These are phyloP conservation scores for Cercophora newfieldiana DNA, from an alignment of 495 filamentous ascomycete genomes.

Conservation along the genomic window DNA sequence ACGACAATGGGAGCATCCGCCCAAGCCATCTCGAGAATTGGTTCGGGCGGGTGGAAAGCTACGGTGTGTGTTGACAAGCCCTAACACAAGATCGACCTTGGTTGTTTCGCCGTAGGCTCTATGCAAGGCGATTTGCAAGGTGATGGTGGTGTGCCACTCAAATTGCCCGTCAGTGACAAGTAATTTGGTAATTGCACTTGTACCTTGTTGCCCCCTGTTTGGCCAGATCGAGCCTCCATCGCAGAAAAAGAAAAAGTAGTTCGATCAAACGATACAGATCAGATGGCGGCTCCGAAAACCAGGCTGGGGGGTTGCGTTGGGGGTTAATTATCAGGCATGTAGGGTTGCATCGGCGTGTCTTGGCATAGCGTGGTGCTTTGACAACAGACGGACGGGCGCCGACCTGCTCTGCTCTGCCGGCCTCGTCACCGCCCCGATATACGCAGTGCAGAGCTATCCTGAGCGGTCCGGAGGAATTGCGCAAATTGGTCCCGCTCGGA, in stretches of 20 bases:
- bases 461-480: neutral
- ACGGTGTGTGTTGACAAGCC: conserved; percentile 12
- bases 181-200: too few species aligned
- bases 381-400: neutral
- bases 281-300: conserved; percentile 9
- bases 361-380: neutral
- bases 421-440: neutral
- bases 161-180: neutral
- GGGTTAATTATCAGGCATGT: neutral
- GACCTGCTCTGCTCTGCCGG: neutral
- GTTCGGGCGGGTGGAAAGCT: conserved; percentile 26
- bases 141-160: neutral
- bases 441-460: neutral
- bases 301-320: neutral
- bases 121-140: too few species aligned
- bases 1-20: conserved; percentile 7
- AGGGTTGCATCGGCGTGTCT: neutral
- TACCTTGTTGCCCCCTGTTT: neutral
- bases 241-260: conserved; percentile 3
- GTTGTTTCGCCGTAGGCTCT: conserved; percentile 19
- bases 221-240: conserved; percentile 9
- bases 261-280: neutral
- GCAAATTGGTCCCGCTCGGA: neutral
- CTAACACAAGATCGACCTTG: conserved; percentile 26
- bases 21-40: conserved; percentile 19